A percentile compares a stretch with the other conserved stretches of the same genome.
phyloP scores from a whole-genome alignment of 1,139 yeast genomes.

The Suhomyces bokatorum region DNA sequence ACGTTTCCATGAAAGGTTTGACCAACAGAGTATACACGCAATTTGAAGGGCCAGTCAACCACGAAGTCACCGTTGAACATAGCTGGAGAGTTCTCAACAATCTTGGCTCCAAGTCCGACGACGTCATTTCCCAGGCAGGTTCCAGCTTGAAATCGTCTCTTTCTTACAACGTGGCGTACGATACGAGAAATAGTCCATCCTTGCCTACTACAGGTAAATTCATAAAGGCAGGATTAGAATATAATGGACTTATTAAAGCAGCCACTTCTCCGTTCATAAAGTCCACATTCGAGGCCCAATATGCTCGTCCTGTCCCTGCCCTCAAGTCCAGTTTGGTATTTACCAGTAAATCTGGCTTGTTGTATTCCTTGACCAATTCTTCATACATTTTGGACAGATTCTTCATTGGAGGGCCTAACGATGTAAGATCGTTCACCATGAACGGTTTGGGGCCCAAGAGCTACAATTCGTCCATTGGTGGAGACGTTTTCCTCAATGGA shows the following conservation, averaged over 20 bases:
- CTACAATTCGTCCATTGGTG: constrained; percentile 65
- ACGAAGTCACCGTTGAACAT: constrained; percentile 66
- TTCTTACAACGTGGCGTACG: constrained; percentile 52
- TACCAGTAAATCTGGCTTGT: constrained; percentile 54
- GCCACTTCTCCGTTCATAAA: constrained; percentile 42
- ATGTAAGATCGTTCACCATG: constrained; percentile 70
- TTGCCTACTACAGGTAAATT: constrained; percentile 61
- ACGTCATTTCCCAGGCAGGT: constrained; percentile 53
- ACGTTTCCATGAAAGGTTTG: constrained; percentile 59
- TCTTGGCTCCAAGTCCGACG: constrained; percentile 35
- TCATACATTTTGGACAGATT: constrained; percentile 63
- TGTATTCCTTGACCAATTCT: constrained; percentile 37
- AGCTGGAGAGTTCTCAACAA: constrained; percentile 61
- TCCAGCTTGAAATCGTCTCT: constrained; percentile 60
- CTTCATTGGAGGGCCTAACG: constrained; percentile 75
- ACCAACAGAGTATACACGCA: constrained; percentile 50
- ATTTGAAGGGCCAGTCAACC: constrained; percentile 33
- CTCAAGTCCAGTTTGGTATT: constrained; percentile 37
- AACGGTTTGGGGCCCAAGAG: constrained; percentile 89
- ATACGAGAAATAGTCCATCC: constrained; percentile 55
- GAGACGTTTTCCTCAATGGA: constrained; percentile 69
- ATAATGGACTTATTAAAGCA: constrained; percentile 44
- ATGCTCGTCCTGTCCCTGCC: constrained; percentile 26
- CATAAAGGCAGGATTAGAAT: constrained; percentile 57
- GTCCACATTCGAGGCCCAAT: constrained; percentile 48